Percentiles rank a stretch among this genome's conserved stretches.
Evolutionary conservation across 1,284 basidiomycete genomes (phyloP).

Genomic region (Cutaneotrichosporon cyanovorans): DNA sequence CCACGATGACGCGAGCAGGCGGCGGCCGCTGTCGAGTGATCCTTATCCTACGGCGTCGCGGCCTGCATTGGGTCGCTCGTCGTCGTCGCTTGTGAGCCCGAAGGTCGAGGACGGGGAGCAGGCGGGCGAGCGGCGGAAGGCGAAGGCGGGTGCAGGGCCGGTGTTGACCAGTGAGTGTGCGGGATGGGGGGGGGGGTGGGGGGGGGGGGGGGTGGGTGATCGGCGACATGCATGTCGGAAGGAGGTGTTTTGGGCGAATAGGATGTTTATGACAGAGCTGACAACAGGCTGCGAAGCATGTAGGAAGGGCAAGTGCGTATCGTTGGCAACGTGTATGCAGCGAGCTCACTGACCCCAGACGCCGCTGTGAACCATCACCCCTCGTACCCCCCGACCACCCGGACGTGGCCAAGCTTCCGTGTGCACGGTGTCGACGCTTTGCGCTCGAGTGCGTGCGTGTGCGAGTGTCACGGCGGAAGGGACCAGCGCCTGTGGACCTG

Average conservation of each 20-base stretch:
- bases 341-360: slow-evolving; percentile 28
- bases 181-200: neutral
- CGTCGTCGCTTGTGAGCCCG: neutral
- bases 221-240: too few relatives aligned
- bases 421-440: slow-evolving; percentile 37
- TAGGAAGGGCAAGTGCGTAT: slow-evolving; percentile 29
- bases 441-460: slow-evolving; percentile 37
- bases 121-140: neutral
- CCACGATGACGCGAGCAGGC: neutral
- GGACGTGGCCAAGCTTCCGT: slow-evolving; percentile 36
- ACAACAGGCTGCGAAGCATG: slow-evolving; percentile 29
- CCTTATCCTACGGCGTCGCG: neutral
- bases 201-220: too few relatives aligned
- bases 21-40: neutral
- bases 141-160: neutral
- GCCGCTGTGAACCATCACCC: slow-evolving; percentile 39
- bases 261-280: too few relatives aligned
- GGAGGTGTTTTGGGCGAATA: too few relatives aligned
- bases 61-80: neutral
- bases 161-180: slow-evolving; percentile 9
- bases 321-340: neutral
- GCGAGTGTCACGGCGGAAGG: slow-evolving; percentile 30
- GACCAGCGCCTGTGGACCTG: slow-evolving; percentile 32
- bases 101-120: slow-evolving; percentile 1
- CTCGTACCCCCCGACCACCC: slow-evolving; percentile 36